Evolutionary conservation across 306 rosid genomes (phyloP), one percentile per base, ranked within the genome.

Genomic region (Lupinus albus): DNA sequence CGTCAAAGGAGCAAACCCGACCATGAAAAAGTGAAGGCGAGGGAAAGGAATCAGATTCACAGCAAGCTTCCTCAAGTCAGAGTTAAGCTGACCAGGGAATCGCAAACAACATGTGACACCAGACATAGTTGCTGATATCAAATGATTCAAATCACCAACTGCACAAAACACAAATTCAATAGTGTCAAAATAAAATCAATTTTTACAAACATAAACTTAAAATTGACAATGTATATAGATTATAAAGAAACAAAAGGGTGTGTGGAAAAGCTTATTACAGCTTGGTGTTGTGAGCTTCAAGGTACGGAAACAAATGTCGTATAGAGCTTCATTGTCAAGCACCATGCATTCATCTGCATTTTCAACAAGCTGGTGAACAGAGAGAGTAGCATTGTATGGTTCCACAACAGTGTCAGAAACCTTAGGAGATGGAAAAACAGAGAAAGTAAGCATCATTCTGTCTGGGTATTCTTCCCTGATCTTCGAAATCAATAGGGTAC

Each of bases 61-160:
- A 1, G 77, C 81, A 41, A 77, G 76, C 69, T 78, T 78, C 42
- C 81, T 10, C 12, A 78, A 30, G 16, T 78, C 81, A 7, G 91
- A 88, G 83, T 88, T 88, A 1, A 88, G 63, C 17, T 88, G 95
- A 16, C 95, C 95, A 5, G 89, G 95, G 84, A 88, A 85, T 60
- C 95, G 80, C 79, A 88, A 74, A 80, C 95, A 88, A 68, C 95
- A 88, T 0, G 95, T 88, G 47, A 88, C 95, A 3, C 95, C 95
- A n/a, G 95, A 88, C 95, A 85, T 88, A 2, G 95, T 88, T 59
- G 91, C 91, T 17, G 91, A 88, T 35, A 88, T 88, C 89, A 88
- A 79, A 74, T 88, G 91, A 76, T 88, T 88, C 67, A 88, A 21
- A 64, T 88, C 95, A 11, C 95, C 91, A 76, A 87, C 94, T 85